Evolutionary conservation across 2,329 filamentous ascomycete species (phyloP), one percentile per base, ranked within the genome.

Genomic region (Colletotrichum graminicola): DNA sequence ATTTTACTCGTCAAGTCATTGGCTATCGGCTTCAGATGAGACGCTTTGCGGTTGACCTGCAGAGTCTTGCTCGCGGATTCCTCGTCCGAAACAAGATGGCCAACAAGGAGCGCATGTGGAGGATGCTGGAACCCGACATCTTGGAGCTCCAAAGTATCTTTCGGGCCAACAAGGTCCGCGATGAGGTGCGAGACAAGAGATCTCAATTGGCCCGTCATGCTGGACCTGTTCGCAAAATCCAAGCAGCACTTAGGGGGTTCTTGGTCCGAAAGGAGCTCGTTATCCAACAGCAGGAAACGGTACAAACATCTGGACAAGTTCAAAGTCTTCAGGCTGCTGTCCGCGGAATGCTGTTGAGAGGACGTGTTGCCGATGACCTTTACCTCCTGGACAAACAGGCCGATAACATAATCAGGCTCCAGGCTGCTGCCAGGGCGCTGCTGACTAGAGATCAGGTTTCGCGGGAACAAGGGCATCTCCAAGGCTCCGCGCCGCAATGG

Each of bases 1-100:
- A 97, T 76, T 97, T 94, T 82, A 89, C 93, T 2, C 88, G 95
- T 56, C 94, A 98, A 79, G 89, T 98, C 68, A 89, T 92, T 74
- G 89, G 90, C 73, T 98, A 98, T 81, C 90, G 93, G 59, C 84
- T 96, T 68, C 89, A 91, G 74, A 98, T 97, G 95, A 89, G 90
- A 67, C 88, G 84, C 26, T 97, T 97, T 78, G 93, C 95, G 2
- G 85, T 93, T 36, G 87, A 90, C 73, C 87, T 98, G 23, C 96
- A 99, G 80, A 94, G 94, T 73, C 87, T 90, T 7, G 89, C 90
- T 4, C 90, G 95, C 59, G 95, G 94, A 11, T 90, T 93, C 78
- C 83, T 98, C 49, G 87, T 91, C 32, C 90, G 96, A 72, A 87
- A 85, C 62, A 86, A 87, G 49, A 85, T 92, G 77, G 83, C 84